phyloP scores from a whole-genome alignment of 2,329 filamentous ascomycete genomes.

The Phyllosticta capitalensis region DNA sequence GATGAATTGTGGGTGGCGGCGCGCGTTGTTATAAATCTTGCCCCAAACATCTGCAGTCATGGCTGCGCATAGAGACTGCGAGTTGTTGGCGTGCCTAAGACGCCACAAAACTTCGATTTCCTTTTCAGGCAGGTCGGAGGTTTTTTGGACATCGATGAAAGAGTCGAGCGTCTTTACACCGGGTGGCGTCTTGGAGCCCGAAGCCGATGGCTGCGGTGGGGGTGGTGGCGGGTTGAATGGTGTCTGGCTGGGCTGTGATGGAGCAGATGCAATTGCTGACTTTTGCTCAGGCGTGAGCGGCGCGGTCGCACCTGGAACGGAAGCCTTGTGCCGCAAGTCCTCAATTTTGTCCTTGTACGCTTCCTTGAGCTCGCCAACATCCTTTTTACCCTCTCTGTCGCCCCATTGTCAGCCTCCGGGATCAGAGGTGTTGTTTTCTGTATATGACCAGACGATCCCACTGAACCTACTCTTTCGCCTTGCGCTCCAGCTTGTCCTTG shows the following conservation, averaged over 20 bases:
- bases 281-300: constrained; percentile 25
- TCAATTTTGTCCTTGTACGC: constrained; percentile 80
- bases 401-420: neutral
- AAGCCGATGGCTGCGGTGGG: constrained; percentile 18
- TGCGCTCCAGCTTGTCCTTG: constrained; percentile 70
- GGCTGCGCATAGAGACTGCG: constrained; percentile 71
- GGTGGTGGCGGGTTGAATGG: constrained; percentile 18
- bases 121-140: constrained; percentile 58
- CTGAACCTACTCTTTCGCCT: constrained; percentile 56
- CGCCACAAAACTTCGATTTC: constrained; percentile 89
- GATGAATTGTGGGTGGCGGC: constrained; percentile 76
- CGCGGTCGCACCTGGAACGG: constrained; percentile 42
- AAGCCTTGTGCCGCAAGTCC: constrained; percentile 57
- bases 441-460: neutral
- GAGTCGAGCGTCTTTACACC: constrained; percentile 56
- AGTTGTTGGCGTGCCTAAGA: constrained; percentile 65
- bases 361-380: constrained; percentile 67
- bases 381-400: constrained; percentile 49
- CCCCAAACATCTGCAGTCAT: constrained; percentile 67
- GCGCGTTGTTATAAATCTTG: constrained; percentile 61
- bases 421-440: neutral
- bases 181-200: constrained; percentile 21
- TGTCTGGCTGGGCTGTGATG: constrained; percentile 16
- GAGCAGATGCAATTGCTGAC: constrained; percentile 8
- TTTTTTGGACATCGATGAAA: constrained; percentile 74